A percentile compares a stretch with the other conserved stretches of the same genome.
Conservation (phyloP, 169 alveolate genomes). For the Plasmodium knowlesi region DNA sequence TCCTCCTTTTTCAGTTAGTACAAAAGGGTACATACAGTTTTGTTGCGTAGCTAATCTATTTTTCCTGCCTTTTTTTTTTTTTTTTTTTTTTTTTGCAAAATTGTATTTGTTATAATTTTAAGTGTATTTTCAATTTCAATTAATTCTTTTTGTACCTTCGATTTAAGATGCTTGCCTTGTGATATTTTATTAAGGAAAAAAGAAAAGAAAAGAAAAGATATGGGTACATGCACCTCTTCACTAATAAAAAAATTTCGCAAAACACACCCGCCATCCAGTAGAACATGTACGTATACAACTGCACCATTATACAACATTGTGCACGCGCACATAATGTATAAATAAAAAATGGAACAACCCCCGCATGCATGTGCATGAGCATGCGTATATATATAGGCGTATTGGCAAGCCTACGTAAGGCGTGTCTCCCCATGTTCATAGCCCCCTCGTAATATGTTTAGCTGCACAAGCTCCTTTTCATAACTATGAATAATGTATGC, state of each 20-base stretch:
- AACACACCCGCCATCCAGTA: background rate
- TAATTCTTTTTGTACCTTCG: background rate
- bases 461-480: background rate
- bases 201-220: constrained; percentile 26
- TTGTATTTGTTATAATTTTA: background rate
- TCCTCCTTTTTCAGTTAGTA: background rate
- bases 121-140: constrained; percentile 3
- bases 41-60: background rate
- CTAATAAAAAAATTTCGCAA: constrained; percentile 30
- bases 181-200: background rate
- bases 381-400: background rate
- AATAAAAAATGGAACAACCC: background rate
- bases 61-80: background rate
- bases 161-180: constrained; percentile 32
- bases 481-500: background rate
- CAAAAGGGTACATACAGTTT: background rate
- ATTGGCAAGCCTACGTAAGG: background rate
- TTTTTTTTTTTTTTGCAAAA: background rate
- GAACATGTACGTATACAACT: constrained; percentile 1
- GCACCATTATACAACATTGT: background rate
- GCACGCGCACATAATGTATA: background rate
- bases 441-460: background rate
- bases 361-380: background rate
- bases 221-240: constrained; percentile 75
- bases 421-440: background rate